Evolutionary conservation across 2,329 filamentous ascomycete species (phyloP), one percentile per base, ranked within the genome.

Genomic region (Pseudogymnoascus sp.): DNA sequence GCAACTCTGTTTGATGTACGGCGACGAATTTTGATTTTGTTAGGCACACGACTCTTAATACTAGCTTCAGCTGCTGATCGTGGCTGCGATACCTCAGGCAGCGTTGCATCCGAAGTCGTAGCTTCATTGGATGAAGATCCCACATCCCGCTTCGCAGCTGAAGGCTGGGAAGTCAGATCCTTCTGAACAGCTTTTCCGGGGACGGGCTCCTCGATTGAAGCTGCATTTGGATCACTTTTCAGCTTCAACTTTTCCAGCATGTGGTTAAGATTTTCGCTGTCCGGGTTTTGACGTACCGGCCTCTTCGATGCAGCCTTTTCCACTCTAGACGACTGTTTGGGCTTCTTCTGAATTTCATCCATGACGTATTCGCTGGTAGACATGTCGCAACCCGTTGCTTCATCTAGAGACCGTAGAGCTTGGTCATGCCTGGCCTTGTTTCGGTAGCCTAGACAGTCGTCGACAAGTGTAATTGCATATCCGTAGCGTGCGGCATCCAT

Each of bases 401-500:
- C 63, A 28, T 62, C 63, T 60, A 71, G 58, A 64, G 66, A 63
- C 16, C 64, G 62, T 32, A 72, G 60, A 32, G 70, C 71, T 61
- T 73, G 71, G 18, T 71, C 71, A 61, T 96, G 91, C 43, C 90
- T 84, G 16, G 77, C 73, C 62, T 85, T 82, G 67, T 79, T 85
- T 54, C 90, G 84, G 69, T 87, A 96, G 9, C 91, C 92, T 61
- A 96, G 84, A 72, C 92, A 97, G 71, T 97, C 91, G 59, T 94
- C 87, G 38, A 97, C 78, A 11, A 97, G 78, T 4, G 89, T 94
- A 69, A 97, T 90, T n/a, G 84, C 80, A 69, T 96, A 86, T 4
- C 92, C 94, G 72, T 97, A 89, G 18, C 88, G 84, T 1, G 90
- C 92, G 9, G 93, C 94, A 70, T 97, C 94, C 64, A 96, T 80